phyloP scores from a whole-genome alignment of 768 basidiomycete species.

The Serpula lacrymans region DNA sequence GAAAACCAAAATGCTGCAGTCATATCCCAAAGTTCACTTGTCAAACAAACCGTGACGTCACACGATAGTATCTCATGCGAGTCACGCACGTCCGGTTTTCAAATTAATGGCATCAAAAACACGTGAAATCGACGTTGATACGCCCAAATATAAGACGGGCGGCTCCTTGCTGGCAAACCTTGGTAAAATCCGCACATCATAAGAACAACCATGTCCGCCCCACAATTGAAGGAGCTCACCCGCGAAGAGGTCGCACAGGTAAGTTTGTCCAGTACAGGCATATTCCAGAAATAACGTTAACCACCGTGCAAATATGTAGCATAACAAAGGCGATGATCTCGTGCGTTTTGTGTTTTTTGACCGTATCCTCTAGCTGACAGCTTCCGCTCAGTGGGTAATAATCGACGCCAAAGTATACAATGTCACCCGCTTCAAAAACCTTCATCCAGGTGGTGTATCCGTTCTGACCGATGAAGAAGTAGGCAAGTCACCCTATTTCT shows the following conservation, averaged over 20 bases:
- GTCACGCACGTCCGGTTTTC: no score
- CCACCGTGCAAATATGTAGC: slow-evolving; percentile 35
- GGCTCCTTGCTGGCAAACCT: not conserved
- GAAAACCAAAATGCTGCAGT: no score
- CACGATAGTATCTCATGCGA: no score
- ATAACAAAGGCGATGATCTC: slow-evolving; percentile 76
- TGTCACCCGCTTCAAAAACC: slow-evolving; percentile 69
- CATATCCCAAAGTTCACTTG: no score
- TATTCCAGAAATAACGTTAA: not conserved
- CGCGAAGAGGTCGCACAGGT: slow-evolving; percentile 61
- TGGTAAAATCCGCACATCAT: not conserved
- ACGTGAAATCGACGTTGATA: not conserved
- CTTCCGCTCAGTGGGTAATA: slow-evolving; percentile 62
- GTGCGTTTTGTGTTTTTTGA: slow-evolving; percentile 32
- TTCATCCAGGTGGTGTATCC: slow-evolving; percentile 81
- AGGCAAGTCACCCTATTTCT: slow-evolving; percentile 41
- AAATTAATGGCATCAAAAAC: not conserved
- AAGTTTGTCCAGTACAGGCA: slow-evolving; percentile 8
- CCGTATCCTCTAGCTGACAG: slow-evolving; percentile 3
- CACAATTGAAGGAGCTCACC: slow-evolving; percentile 43
- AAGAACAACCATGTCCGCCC: slow-evolving; percentile 21
- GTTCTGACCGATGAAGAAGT: slow-evolving; percentile 79
- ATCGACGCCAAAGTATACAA: slow-evolving; percentile 85
- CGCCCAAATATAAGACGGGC: no score
- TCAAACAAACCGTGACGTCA: no score